Base-by-base conservation (phyloP, 495 filamentous ascomycete genomes). In the Aspergillus conjunctus region DNA sequence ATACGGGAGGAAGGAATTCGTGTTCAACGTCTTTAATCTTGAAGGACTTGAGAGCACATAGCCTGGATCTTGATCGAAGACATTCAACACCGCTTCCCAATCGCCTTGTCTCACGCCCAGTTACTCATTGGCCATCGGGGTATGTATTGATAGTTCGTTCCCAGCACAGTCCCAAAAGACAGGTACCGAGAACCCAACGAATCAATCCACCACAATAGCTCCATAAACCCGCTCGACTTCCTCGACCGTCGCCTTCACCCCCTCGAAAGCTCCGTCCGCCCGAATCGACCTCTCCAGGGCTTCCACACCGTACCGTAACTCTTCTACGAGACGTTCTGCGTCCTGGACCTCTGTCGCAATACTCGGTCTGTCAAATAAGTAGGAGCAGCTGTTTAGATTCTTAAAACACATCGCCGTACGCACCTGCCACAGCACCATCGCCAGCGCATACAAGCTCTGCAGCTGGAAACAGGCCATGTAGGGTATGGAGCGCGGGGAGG, bases 281-380 rank as follows among this genome's bases (percentile, higher is more conserved):
- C 22, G 26, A 1, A 61, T 8, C 12, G 59, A 51, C 11, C 3
- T 11, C 32, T 4, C 15, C 33, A 61, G 22, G 10, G 53, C 17
- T 2, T 44, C 59, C 2, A 56, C 49, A 6, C 59, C 59, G 32
- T 33, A 22, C 21, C 34, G 52, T 21, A 61, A 11, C 30, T 61
- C 59, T n/a, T 61, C 59, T 14, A 56, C 17, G 33, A 44, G 10
- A 17, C 59, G 44, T 51, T 61, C 59, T 3, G 30, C 53, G 11
- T 61, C 59, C 32, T 61, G 59, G 4, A 55, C 30, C 53, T 56
- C 53, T 6, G 59, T 56, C 11, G 20, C 33, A 3, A 33, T 5
- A 20, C 37, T 34, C 0, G 52, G 17, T 6, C 37, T 17, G n/a
- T 18, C 20, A 1, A 56, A 20, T 8, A 56, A 30, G 15, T 56